These are phyloP conservation scores for Gnaphalium uliginosum DNA, from an alignment of 129 eudicot genomes.

Conservation along the genomic window DNA sequence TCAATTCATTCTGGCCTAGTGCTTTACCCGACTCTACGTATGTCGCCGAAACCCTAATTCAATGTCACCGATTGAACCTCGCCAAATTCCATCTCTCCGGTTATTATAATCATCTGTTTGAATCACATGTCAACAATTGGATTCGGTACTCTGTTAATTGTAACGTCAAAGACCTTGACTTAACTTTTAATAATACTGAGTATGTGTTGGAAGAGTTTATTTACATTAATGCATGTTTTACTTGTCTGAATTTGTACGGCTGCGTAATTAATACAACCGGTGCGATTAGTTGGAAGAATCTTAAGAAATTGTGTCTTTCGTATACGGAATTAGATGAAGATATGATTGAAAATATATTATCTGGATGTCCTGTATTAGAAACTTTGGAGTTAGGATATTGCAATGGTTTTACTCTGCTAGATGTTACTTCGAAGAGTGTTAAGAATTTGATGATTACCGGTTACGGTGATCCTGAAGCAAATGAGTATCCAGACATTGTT, in stretches of 20 bases:
- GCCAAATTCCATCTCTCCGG: neutral
- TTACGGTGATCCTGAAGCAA: neutral
- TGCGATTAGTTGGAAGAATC: neutral
- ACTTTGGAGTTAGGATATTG: neutral
- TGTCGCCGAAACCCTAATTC: slow-evolving; percentile 31
- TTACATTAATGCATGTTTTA: neutral
- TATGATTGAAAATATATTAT: neutral
- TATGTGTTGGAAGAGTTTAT: neutral
- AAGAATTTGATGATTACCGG: slow-evolving; percentile 25
- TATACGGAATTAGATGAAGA: neutral
- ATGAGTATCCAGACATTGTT: neutral
- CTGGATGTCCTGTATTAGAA: neutral
- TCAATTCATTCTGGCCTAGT: neutral
- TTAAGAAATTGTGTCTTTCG: neutral
- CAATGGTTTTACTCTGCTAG: slow-evolving; percentile 14
- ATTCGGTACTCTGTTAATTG: neutral
- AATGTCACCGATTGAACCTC: slow-evolving; percentile 17
- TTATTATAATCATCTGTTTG: neutral
- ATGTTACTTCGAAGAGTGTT: slow-evolving; percentile 25
- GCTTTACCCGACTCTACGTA: neutral
- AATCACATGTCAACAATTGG: slow-evolving; percentile 14
- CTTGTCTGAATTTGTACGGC: neutral
- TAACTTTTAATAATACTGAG: neutral
- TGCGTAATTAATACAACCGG: neutral
- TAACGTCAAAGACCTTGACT: neutral